These are phyloP conservation scores for Ormosia emarginata DNA, from an alignment of 306 rosid genomes.

Conservation along the genomic window DNA sequence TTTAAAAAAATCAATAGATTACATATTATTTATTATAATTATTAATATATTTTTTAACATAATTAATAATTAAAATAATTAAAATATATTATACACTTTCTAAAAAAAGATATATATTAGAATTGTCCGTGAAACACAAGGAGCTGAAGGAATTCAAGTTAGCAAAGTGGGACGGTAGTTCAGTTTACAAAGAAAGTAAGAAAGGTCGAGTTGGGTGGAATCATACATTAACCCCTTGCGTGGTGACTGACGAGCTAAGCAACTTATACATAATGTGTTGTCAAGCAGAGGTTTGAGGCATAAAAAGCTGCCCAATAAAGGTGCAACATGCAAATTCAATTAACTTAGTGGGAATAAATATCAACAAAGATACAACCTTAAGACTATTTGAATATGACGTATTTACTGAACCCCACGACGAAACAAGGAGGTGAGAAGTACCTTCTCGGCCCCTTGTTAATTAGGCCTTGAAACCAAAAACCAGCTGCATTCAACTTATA, in stretches of 20 bases:
- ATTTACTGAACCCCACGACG: neutral
- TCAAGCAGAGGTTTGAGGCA: slow-evolving; percentile 12
- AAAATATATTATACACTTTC: no score
- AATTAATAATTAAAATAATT: no score
- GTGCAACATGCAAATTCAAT: slow-evolving; percentile 14
- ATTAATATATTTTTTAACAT: no score
- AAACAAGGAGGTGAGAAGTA: neutral
- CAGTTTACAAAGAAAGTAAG: neutral
- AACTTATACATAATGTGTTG: slow-evolving; percentile 10
- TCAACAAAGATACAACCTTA: neutral
- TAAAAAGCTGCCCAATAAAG: slow-evolving; percentile 16
- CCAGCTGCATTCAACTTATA: neutral
- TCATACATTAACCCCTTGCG: neutral
- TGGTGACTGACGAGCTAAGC: slow-evolving; percentile 21
- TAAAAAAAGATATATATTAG: no score
- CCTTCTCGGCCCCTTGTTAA: neutral
- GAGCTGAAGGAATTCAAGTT: neutral
- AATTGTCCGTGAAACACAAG: neutral
- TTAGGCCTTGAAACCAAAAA: neutral
- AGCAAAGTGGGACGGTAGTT: neutral
- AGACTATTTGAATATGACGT: neutral
- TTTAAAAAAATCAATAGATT: no score
- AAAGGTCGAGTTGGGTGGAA: slow-evolving; percentile 8
- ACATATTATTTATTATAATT: no score
- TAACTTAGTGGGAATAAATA: slow-evolving; percentile 27